A percentile compares a stretch with the other conserved stretches of the same genome.
Conservation (phyloP, 345 rosid genomes). For the Rhodamnia rubescens region DNA sequence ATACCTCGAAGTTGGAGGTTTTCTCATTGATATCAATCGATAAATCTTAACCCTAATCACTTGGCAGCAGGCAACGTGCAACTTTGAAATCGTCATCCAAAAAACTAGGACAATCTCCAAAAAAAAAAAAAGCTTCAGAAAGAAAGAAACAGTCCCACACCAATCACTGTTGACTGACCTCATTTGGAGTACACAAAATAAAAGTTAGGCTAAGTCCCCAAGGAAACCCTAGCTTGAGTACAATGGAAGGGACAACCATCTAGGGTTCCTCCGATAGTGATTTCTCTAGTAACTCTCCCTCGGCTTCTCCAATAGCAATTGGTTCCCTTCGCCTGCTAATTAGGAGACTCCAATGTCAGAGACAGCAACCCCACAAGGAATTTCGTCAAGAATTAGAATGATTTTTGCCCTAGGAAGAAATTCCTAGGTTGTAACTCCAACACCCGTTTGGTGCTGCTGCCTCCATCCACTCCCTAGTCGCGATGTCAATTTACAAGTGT, state of each 20-base stretch:
- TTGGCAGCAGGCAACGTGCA: background rate
- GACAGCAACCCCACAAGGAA: background rate
- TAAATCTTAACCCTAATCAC: background rate
- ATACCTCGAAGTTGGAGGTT: background rate
- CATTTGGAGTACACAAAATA: background rate
- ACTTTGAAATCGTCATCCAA: background rate
- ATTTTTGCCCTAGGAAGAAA: background rate
- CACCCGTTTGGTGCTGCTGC: background rate
- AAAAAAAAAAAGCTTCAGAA: rapidly evolving
- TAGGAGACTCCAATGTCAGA: background rate
- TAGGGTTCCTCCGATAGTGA: background rate
- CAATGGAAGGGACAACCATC: background rate
- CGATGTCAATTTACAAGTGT: background rate
- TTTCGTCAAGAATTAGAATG: background rate
- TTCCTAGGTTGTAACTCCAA: background rate
- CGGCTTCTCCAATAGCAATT: background rate
- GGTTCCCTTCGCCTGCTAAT: background rate
- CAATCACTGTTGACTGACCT: background rate
- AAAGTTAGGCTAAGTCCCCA: background rate
- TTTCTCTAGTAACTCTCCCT: background rate
- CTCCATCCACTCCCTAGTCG: background rate
- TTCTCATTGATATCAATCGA: background rate
- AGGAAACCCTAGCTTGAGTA: background rate
- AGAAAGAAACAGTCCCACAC: background rate
- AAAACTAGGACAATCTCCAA: background rate